These are phyloP conservation scores for Odontarrhena argentea DNA, from an alignment of 345 rosid species.

Conservation along the genomic window DNA sequence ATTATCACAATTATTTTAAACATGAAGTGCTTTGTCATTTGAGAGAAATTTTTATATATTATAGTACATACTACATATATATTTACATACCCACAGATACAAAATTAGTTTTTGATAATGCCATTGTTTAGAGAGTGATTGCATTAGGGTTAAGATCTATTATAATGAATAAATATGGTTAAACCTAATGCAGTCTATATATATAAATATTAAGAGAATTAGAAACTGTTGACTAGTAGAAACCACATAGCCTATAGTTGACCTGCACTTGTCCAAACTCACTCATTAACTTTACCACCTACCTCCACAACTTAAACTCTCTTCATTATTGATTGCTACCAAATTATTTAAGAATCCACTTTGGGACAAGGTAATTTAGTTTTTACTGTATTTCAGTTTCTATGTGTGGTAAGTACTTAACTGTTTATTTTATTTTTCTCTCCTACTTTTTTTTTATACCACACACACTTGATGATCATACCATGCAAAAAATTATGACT, in stretches of 20 bases:
- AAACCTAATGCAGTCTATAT: conserved; percentile 14
- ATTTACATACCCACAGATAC: conserved; percentile 8
- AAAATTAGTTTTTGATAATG: conserved; percentile 1
- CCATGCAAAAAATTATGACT: background rate
- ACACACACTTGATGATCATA: conserved; percentile 9
- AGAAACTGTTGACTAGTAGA: conserved; percentile 36
- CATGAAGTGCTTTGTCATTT: conserved; percentile 21
- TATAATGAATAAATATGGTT: conserved; percentile 3
- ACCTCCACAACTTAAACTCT: conserved; percentile 37
- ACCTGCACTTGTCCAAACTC: conserved; percentile 40
- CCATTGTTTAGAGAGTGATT: conserved; percentile 18
- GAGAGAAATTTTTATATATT: background rate
- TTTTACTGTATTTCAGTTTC: background rate
- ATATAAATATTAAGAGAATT: background rate
- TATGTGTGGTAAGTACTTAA: background rate
- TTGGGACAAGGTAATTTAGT: background rate
- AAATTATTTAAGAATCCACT: conserved; percentile 11
- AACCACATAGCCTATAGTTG: conserved; percentile 31
- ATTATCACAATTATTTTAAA: conserved; percentile 23
- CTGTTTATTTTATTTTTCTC: too few species aligned
- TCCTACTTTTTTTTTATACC: background rate
- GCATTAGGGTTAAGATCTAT: conserved; percentile 22
- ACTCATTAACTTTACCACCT: conserved; percentile 42
- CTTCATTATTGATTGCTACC: conserved; percentile 34
- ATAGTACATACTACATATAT: background rate